Evolutionary conservation across 495 filamentous ascomycete species (phyloP).

Genomic region (Podospora anserina): DNA sequence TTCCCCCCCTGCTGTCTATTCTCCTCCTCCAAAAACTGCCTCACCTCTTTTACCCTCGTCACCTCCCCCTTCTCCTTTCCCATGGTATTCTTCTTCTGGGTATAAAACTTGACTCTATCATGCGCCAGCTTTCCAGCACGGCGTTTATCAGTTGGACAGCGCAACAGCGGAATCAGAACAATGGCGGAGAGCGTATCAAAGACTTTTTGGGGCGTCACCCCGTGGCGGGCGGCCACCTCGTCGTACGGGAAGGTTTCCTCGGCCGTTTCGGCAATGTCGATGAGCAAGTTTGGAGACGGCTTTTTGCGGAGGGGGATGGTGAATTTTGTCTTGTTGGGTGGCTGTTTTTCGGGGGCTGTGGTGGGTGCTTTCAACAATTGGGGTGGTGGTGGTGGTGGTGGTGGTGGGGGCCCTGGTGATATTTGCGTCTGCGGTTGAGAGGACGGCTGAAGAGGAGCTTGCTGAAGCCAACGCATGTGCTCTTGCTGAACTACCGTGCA

Average conservation of each 20-base stretch:
- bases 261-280: slow-evolving; percentile 50
- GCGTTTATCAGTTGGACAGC: slow-evolving; percentile 43
- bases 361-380: slow-evolving; percentile 9
- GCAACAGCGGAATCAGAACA: slow-evolving; percentile 45
- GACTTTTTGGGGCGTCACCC: slow-evolving; percentile 41
- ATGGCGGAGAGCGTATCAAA: slow-evolving; percentile 44
- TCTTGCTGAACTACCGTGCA: background rate
- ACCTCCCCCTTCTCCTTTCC: background rate
- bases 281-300: slow-evolving; percentile 38
- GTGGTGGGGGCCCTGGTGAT: background rate
- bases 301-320: slow-evolving; percentile 16
- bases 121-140: slow-evolving; percentile 16
- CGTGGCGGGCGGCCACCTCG: slow-evolving; percentile 44
- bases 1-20: background rate
- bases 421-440: background rate
- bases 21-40: background rate
- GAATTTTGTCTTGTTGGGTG: background rate
- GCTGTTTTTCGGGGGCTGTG: background rate
- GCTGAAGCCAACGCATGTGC: background rate
- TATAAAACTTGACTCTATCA: background rate
- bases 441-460: background rate
- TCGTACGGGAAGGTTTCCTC: slow-evolving; percentile 45
- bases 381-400: background rate
- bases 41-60: background rate
- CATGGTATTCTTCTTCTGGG: background rate